Evolutionary conservation across 192 early-diverging fungal species (phyloP), one percentile per base, ranked within the genome.

Genomic region (Umbelopsis vinacea): DNA sequence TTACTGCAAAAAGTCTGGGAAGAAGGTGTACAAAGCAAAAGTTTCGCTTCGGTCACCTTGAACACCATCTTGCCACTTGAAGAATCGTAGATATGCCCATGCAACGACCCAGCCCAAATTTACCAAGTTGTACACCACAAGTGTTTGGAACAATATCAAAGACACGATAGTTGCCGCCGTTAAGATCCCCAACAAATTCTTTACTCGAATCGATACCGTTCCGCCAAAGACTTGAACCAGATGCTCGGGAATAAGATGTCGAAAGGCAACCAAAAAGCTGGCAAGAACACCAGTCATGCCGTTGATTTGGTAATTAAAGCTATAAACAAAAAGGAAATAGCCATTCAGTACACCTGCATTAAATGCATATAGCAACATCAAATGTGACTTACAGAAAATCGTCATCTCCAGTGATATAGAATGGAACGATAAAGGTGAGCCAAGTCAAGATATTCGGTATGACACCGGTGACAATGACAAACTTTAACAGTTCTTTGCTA

Each of bases 171-270:
- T 86, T 24, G 72, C 38, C 4, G 69, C 43, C 12, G 83, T 71
- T 46, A 79, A 79, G 40, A 84, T 74, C 24, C 81, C 88, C 17
- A 79, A 84, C 46, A 83, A 68, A 74, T 82, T 78, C 83, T 91
- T 92, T 68, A 89, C 89, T 15, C 94, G 92, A 67, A 97, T 82
- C 7, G 90, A 86, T 6, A 95, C 37, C 5, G 85, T 24, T 22
- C 88, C 87, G 33, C 81, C 81, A 67, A 90, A 84, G 15, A 95
- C 66, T 68, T 83, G 88, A 47, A 96, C 71, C 23, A 81, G 71
- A 77, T 98, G 93, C 68, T 98, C 97, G 0, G 97, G 97, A 19
- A 96, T 86, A 10, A 95, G 74, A 68, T 96, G 91, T 76, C 96
- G 97, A 76, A 97, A 95, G 15, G 92, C 92, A 26, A 97, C 92